Base-by-base conservation (phyloP, 768 basidiomycete genomes). In the Asterophora lycoperdoides region DNA sequence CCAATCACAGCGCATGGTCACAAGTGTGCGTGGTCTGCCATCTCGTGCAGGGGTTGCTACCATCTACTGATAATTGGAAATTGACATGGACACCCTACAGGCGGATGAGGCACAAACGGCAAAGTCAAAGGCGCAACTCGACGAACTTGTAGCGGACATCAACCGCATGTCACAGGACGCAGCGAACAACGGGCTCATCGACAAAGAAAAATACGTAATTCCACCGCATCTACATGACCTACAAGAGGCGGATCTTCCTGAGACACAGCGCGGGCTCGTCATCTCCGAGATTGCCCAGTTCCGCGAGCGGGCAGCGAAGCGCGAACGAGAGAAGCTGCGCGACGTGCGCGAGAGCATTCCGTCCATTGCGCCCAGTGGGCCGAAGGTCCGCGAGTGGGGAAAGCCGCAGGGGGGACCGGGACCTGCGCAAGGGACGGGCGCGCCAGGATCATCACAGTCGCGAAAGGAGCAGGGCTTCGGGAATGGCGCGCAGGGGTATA, bases 191-290 rank as follows among this genome's bases (percentile, higher is more conserved):
- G 86, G 85, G n/a, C 74, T 81, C 33, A 79, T 82, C 45, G 86
- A 89, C 68, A 85, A 87, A 61, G 88, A 92, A 68, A 84, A 86
- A 77, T 89, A 90, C 64, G 78, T 90, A 54, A 91, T 96, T 36
- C 93, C 93, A 19, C 89, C 91, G n/a, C 96, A 99, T 69, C 78
- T 98, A 15, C 91, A 92, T 68, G 96, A 98, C 68, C 77, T 99
- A 36, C 89, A 93, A 62, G 93, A 96, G 70, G 90, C 93, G 44
- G 96, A 99, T 62, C 79, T 99, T 36, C 95, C 96, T 18, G 96
- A 99, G 70, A 90, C 90, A 0, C 82, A 79, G 54, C 86, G 95
- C 30, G 92, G 89, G 5, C 84, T 93, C 46, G 93, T 98, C 52
- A 89, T 97, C 53, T 91, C 89, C 26, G 93, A 97, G 64, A 99